phyloP scores from a whole-genome alignment of 495 filamentous ascomycete genomes.

The Xylaria intraflava region DNA sequence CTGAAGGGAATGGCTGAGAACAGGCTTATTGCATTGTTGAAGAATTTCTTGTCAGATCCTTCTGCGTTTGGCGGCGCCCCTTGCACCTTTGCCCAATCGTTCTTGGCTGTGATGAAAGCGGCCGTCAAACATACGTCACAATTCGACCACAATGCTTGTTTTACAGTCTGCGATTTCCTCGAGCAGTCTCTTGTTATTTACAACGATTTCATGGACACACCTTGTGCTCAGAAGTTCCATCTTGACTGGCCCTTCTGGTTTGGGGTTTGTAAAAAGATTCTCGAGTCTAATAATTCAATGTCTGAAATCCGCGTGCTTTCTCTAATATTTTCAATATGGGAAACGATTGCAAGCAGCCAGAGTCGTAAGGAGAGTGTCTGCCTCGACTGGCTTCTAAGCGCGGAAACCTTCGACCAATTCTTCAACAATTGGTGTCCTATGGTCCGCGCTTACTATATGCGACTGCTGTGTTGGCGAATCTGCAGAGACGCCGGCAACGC shows the following conservation, averaged over 20 bases:
- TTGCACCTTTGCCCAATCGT: conserved; percentile 71
- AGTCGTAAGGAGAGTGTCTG: conserved; percentile 66
- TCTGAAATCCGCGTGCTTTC: conserved; percentile 86
- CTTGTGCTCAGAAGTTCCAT: conserved; percentile 28
- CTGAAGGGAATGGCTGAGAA: conserved; percentile 87
- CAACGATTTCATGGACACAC: conserved; percentile 28
- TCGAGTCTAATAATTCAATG: conserved; percentile 85
- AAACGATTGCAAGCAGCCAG: conserved; percentile 59
- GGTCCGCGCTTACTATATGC: conserved; percentile 94
- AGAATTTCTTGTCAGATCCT: conserved; percentile 66
- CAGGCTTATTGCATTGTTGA: conserved; percentile 75
- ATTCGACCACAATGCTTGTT: conserved; percentile 85
- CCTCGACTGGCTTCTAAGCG: conserved; percentile 71
- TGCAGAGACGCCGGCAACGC: conserved; percentile 68
- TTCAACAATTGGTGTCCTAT: conserved; percentile 99
- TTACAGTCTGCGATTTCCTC: conserved; percentile 85
- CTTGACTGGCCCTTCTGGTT: conserved; percentile 90
- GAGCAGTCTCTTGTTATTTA: conserved; percentile 59
- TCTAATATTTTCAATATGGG: conserved; percentile 80
- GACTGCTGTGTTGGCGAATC: conserved; percentile 85
- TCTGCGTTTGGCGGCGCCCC: conserved; percentile 41
- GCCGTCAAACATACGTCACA: conserved; percentile 69
- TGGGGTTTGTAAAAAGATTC: conserved; percentile 73
- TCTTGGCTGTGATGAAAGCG: conserved; percentile 65
- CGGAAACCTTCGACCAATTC: conserved; percentile 70